These are phyloP conservation scores for Crithidia bombi DNA, from an alignment of 208 protist species.

Conservation along the genomic window DNA sequence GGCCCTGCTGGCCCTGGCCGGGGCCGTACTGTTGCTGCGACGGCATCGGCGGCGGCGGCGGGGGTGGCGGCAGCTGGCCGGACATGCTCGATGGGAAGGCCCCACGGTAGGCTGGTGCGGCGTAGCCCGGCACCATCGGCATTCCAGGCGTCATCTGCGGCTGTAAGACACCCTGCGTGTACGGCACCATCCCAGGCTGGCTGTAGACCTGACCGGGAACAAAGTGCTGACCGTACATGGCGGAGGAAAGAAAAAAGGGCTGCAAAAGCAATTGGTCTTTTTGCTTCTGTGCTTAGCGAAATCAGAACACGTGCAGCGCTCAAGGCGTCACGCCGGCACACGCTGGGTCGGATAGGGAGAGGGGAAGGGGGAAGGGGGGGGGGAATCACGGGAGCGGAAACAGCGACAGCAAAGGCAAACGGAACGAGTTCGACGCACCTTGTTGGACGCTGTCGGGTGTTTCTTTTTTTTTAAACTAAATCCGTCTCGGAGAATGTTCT, in stretches of 20 bases:
- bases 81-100: conserved; percentile 37
- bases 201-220: conserved; percentile 69
- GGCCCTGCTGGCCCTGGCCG: conserved; percentile 16
- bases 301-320: background rate
- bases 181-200: conserved; percentile 76
- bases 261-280: background rate
- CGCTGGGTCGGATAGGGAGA: conserved; percentile 6
- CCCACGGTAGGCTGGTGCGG: conserved; percentile 35
- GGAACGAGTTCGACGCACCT: too few relatives aligned
- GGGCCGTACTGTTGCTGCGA: conserved; percentile 21
- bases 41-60: conserved; percentile 18
- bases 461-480: too few relatives aligned
- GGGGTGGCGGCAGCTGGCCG: conserved; percentile 18
- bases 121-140: conserved; percentile 59
- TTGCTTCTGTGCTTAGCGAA: background rate
- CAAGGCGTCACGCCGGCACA: background rate
- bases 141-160: conserved; percentile 41
- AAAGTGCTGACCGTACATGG: conserved; percentile 84
- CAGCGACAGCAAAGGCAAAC: background rate
- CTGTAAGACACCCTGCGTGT: conserved; percentile 40
- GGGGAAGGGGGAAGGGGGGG: background rate
- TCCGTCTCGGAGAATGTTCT: too few relatives aligned
- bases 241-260: background rate
- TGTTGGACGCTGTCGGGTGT: too few relatives aligned
- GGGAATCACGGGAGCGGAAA: background rate